Evolutionary conservation across 441 rosid species (phyloP).

Genomic region (Theobroma grandiflorum): DNA sequence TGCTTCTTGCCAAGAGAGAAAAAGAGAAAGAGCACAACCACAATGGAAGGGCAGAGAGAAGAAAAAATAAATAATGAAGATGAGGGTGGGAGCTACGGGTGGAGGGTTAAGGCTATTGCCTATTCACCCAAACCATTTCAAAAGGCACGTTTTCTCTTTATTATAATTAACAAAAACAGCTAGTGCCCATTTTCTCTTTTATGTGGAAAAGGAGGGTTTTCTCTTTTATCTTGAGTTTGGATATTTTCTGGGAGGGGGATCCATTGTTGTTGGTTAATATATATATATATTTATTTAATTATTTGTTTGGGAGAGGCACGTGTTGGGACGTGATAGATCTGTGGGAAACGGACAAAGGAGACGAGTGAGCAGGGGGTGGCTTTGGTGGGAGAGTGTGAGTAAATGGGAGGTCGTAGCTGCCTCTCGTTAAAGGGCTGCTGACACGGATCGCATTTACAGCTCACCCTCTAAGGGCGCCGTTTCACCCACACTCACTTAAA

Average conservation of each 20-base stretch:
- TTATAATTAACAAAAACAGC: too few species aligned
- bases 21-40: background rate
- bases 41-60: background rate
- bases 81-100: background rate
- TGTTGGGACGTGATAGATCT: background rate
- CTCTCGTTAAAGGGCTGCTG: background rate
- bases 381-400: background rate
- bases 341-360: conserved; percentile 22
- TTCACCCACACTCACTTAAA: background rate
- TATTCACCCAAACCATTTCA: too few species aligned
- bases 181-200: too few species aligned
- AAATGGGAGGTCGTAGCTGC: conserved; percentile 21
- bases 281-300: too few species aligned
- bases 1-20: background rate
- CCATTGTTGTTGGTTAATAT: too few species aligned
- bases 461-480: background rate
- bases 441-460: background rate
- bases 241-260: too few species aligned
- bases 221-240: too few species aligned
- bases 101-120: background rate
- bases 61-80: too few species aligned
- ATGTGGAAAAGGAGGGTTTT: too few species aligned
- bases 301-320: background rate
- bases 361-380: background rate
- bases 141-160: too few species aligned